phyloP scores from a whole-genome alignment of 2,329 filamentous ascomycete species.

The Fusarium cicatricum region DNA sequence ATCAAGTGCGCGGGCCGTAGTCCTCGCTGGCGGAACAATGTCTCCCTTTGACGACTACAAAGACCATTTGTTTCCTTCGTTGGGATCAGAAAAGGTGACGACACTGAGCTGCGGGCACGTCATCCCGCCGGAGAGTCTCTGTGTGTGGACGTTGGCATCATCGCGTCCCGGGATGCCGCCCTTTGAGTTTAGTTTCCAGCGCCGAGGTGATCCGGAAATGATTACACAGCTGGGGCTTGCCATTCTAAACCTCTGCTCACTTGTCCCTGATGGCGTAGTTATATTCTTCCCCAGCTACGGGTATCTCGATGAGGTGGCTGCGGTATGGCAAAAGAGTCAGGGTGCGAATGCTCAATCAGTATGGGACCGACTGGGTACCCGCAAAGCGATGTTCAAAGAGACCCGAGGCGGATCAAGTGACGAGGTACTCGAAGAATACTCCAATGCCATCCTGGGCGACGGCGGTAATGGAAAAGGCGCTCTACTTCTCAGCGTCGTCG shows the following conservation, averaged over 20 bases:
- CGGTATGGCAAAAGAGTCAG: slow-evolving; percentile 62
- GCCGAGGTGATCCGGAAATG: slow-evolving; percentile 73
- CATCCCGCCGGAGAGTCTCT: slow-evolving; percentile 82
- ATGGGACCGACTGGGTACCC: slow-evolving; percentile 65
- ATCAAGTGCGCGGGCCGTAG: slow-evolving; percentile 82
- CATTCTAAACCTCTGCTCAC: slow-evolving; percentile 73
- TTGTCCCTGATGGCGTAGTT: slow-evolving; percentile 88
- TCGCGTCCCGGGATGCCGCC: slow-evolving; percentile 52
- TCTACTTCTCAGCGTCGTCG: slow-evolving; percentile 87
- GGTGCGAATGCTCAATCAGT: slow-evolving; percentile 50
- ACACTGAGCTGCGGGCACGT: slow-evolving; percentile 95
- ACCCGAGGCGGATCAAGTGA: slow-evolving; percentile 67
- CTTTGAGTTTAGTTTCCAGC: slow-evolving; percentile 91
- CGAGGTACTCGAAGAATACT: slow-evolving; percentile 77
- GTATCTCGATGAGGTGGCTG: slow-evolving; percentile 80
- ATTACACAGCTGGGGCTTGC: slow-evolving; percentile 78
- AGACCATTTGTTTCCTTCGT: slow-evolving; percentile 82
- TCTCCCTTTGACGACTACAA: slow-evolving; percentile 94
- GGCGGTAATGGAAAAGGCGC: slow-evolving; percentile 63
- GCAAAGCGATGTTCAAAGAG: slow-evolving; percentile 71
- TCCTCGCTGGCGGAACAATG: slow-evolving; percentile 96
- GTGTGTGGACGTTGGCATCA: slow-evolving; percentile 74
- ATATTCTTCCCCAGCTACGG: slow-evolving; percentile 96
- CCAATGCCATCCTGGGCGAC: slow-evolving; percentile 67
- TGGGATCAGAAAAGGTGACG: slow-evolving; percentile 69